These are phyloP conservation scores for Nicotiana obtusifolia DNA, from an alignment of 257 asterid genomes.

Conservation along the genomic window DNA sequence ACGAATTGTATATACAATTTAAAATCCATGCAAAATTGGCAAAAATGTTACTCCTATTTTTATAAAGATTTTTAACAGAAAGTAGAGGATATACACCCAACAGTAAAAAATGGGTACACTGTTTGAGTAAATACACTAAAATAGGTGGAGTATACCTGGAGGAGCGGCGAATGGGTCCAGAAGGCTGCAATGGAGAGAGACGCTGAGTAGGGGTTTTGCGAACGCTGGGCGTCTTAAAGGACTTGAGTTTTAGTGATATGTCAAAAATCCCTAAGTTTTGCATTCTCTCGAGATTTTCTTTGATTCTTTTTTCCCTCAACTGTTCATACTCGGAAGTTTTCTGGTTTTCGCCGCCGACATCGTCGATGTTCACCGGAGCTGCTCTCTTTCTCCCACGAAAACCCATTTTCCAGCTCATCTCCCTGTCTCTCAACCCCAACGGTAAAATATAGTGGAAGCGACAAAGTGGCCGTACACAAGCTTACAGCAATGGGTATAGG, in stretches of 20 bases:
- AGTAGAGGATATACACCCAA: not conserved
- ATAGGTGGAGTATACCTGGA: conserved; percentile 43
- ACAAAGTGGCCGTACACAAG: not conserved
- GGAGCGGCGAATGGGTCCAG: conserved; percentile 78
- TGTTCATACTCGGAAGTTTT: conserved; percentile 50
- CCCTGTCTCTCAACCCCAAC: not conserved
- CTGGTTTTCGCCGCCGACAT: conserved; percentile 14
- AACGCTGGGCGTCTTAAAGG: conserved; percentile 20
- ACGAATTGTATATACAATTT: too few relatives aligned
- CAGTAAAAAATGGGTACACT: not conserved
- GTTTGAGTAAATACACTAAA: not conserved
- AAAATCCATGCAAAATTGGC: too few relatives aligned
- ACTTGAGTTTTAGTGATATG: conserved; percentile 55
- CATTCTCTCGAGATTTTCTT: conserved; percentile 78
- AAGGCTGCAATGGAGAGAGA: conserved; percentile 34
- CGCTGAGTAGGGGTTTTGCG: conserved; percentile 26
- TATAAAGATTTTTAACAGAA: too few relatives aligned
- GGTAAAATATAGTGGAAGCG: not conserved
- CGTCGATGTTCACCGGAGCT: conserved; percentile 9
- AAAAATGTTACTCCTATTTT: too few relatives aligned
- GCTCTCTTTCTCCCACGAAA: not conserved
- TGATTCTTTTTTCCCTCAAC: conserved; percentile 71
- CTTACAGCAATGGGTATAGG: not conserved
- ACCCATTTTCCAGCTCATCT: not conserved
- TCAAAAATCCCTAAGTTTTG: conserved; percentile 70